Base-by-base conservation (phyloP, 139 green algal species). In the Chlamydomonas applanata region DNA sequence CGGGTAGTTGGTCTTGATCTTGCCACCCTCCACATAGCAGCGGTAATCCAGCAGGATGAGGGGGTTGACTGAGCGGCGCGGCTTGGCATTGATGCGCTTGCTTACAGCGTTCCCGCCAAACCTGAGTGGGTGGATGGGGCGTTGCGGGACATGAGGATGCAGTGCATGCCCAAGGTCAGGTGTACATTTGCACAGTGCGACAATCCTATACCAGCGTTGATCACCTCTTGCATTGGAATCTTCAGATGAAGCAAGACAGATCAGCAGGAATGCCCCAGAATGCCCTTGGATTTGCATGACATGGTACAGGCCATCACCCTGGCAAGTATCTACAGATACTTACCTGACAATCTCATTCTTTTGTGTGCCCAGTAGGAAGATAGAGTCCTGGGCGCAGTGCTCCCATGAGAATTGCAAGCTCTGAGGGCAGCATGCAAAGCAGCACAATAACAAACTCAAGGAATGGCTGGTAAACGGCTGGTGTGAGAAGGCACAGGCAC, bases 351-450 rank as follows among this genome's bases (percentile, higher is more conserved):
- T 73, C 36, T 80, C 79, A 62, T 78, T 71, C 49, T 88, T 88
- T 27, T 88, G 78, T 0, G 79, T 90, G 44, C 82, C 80, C 0
- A 79, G 85, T 69, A 90, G 49, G 71, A 90, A 88, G 17, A 88
- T 74, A 0, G 82, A 88, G 72, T 89, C 82, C 36, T 79, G 71
- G 70, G 71, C 79, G 33, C 77, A 69, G 27, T 79, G 71, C 35
- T 71, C 22, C 36, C 35, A 54, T 25, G 63, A 70, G 34, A 53
- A 35, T 4, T 30, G 17, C 63, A 71, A 71, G 25, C 69, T 68
- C 63, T 78, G 53, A 33, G 29, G 66, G 34, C 13, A 76, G 64
- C 69, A 77, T 77, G 27, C 60, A 73, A 29, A n/a, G n/a, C n/a
- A n/a, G n/a, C n/a, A n/a, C n/a, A n/a, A n/a, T n/a, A n/a, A n/a